phyloP scores from a whole-genome alignment of 257 asterid genomes.

The Rehmannia glutinosa region DNA sequence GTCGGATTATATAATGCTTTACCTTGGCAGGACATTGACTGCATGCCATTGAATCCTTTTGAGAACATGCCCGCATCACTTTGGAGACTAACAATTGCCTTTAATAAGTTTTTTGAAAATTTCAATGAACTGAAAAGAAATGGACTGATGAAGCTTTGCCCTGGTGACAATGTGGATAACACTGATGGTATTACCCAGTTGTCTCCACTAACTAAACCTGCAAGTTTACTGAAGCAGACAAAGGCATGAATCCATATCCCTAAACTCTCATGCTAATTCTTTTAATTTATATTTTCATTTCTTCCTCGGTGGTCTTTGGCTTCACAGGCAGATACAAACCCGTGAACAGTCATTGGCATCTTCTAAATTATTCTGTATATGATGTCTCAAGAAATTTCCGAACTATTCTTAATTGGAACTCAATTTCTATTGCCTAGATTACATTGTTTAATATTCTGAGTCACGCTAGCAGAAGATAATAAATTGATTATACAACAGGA shows the following conservation, averaged over 20 bases:
- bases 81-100: slow-evolving; percentile 37
- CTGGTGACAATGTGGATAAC: slow-evolving; percentile 44
- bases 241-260: slow-evolving; percentile 48
- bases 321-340: slow-evolving; percentile 5
- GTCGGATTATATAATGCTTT: slow-evolving; percentile 11
- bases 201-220: slow-evolving; percentile 43
- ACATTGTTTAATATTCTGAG: not conserved
- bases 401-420: not conserved
- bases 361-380: not conserved
- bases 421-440: not conserved
- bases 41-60: slow-evolving; percentile 81
- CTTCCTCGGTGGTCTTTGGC: not conserved
- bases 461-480: not conserved
- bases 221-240: slow-evolving; percentile 44
- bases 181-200: slow-evolving; percentile 36
- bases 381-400: not conserved
- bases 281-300: not conserved
- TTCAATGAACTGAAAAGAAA: slow-evolving; percentile 40
- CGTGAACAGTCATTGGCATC: not conserved
- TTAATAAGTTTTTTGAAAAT: slow-evolving; percentile 53
- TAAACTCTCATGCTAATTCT: slow-evolving; percentile 4
- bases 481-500: not conserved
- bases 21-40: slow-evolving; percentile 76
- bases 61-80: slow-evolving; percentile 73
- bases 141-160: slow-evolving; percentile 42